Evolutionary conservation across 106 monocot genomes (phyloP).

Genomic region (Ottelia alismoides): DNA sequence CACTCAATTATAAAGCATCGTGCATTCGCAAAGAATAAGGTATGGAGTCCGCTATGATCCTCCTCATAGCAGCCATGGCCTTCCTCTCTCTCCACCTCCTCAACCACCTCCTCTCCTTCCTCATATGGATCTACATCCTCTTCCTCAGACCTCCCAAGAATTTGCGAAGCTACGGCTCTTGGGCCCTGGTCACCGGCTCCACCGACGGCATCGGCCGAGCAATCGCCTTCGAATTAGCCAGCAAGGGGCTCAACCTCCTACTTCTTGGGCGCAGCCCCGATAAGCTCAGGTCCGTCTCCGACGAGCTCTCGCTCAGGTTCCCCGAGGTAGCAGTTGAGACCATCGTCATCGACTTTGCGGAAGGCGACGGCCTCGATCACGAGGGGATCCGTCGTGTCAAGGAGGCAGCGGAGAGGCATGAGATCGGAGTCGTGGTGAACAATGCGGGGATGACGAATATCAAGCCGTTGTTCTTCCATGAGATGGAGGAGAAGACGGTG

Average conservation of each 20-base stretch:
- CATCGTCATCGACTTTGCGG: slow-evolving; percentile 4
- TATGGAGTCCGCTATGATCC: too few relatives aligned
- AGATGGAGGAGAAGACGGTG: slow-evolving; percentile 4
- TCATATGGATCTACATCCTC: slow-evolving; percentile 30
- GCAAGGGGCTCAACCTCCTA: slow-evolving; percentile 36
- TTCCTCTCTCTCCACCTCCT: too few relatives aligned
- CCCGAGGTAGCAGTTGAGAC: slow-evolving; percentile 6
- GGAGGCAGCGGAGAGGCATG: neutral
- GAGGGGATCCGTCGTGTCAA: neutral
- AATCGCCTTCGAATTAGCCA: slow-evolving; percentile 57
- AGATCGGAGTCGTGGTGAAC: slow-evolving; percentile 15
- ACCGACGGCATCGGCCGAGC: slow-evolving; percentile 79
- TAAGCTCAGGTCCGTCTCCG: slow-evolving; percentile 37
- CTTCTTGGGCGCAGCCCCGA: slow-evolving; percentile 67
- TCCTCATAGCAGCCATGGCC: neutral
- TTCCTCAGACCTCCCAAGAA: slow-evolving; percentile 68
- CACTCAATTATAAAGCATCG: too few relatives aligned
- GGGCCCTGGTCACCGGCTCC: slow-evolving; percentile 68
- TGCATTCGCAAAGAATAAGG: too few relatives aligned
- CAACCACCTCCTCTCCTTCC: slow-evolving; percentile 8
- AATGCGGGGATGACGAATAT: slow-evolving; percentile 7
- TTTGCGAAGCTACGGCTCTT: slow-evolving; percentile 53
- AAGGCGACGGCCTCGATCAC: neutral
- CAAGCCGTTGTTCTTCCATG: slow-evolving; percentile 1
- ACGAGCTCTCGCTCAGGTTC: slow-evolving; percentile 19